Conservation (phyloP, 371 early-diverging fungal species). For the Mucor lusitanicus region DNA sequence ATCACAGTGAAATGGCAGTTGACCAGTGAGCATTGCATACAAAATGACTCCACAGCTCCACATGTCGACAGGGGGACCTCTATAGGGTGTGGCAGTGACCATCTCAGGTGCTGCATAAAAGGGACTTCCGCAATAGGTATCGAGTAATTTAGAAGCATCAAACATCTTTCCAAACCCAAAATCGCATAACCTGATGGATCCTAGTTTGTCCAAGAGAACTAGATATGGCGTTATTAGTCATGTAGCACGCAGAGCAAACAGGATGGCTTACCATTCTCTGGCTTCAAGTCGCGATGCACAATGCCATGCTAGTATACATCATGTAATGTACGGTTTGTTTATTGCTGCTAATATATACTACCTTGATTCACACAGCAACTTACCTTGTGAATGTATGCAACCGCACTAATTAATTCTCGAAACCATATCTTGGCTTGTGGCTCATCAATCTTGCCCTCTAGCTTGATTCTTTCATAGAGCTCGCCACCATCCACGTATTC, state of each 20-base stretch:
- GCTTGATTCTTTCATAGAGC: constrained; percentile 92
- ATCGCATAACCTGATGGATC: constrained; percentile 84
- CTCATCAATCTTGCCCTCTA: constrained; percentile 83
- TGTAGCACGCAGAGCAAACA: not conserved
- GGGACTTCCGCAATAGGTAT: constrained; percentile 93
- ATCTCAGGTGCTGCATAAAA: constrained; percentile 91
- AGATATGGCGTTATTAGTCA: not conserved
- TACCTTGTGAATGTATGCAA: constrained; percentile 85
- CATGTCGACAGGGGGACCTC: constrained; percentile 77
- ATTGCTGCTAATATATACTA: not conserved
- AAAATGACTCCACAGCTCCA: constrained; percentile 81
- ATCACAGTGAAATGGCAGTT: constrained; percentile 80
- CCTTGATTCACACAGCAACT: not conserved
- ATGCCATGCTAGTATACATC: constrained; percentile 41
- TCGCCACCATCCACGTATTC: constrained; percentile 98
- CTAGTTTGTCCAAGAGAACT: constrained; percentile 74
- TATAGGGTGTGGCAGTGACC: constrained; percentile 70
- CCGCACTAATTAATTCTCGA: constrained; percentile 91
- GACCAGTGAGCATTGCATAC: constrained; percentile 72
- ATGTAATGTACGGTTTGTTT: not conserved
- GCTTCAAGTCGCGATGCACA: constrained; percentile 97
- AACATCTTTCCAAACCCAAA: constrained; percentile 91
- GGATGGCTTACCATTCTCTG: constrained; percentile 69
- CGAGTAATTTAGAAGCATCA: constrained; percentile 74
- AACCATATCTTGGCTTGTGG: constrained; percentile 89